Conservation (phyloP, 352 stramenopile genomes). For the Pythium scleroteichum region DNA sequence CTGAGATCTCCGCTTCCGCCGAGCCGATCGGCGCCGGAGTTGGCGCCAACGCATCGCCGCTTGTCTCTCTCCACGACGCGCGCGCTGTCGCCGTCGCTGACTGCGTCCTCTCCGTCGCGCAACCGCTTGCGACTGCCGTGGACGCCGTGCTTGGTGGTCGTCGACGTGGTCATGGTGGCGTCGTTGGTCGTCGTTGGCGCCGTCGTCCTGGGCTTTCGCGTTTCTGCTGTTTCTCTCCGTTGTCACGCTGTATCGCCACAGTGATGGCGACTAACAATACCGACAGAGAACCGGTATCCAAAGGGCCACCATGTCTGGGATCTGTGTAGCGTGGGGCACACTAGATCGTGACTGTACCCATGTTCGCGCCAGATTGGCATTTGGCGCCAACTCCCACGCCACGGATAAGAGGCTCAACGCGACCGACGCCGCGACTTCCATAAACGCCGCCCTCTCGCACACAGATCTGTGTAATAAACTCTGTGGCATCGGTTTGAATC, state of each 20-base stretch:
- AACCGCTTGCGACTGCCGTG: conserved; percentile 16
- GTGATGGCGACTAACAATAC: too few relatives aligned
- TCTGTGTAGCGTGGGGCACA: too few relatives aligned
- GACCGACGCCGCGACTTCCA: too few relatives aligned
- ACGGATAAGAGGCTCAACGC: too few relatives aligned
- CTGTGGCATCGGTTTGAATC: too few relatives aligned
- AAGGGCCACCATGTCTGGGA: too few relatives aligned
- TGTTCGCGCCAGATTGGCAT: too few relatives aligned
- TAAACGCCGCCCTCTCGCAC: too few relatives aligned
- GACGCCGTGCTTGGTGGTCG: neutral
- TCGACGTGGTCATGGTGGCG: conserved; percentile 7
- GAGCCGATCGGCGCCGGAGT: neutral
- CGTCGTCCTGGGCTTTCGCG: neutral
- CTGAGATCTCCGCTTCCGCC: conserved; percentile 25
- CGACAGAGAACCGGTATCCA: too few relatives aligned
- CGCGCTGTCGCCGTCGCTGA: neutral
- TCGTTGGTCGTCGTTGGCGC: conserved; percentile 5
- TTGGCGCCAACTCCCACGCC: too few relatives aligned
- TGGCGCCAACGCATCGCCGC: neutral
- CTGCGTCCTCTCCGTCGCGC: neutral
- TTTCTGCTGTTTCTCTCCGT: conserved; percentile 7
- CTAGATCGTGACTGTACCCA: too few relatives aligned
- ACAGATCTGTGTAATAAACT: too few relatives aligned
- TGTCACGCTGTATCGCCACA: conserved; percentile 11
- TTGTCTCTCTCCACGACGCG: conserved; percentile 8